Evolutionary conservation across 192 early-diverging fungal genomes (phyloP), one percentile per base, ranked within the genome.

Genomic region (Gamsiella multidivaricata): DNA sequence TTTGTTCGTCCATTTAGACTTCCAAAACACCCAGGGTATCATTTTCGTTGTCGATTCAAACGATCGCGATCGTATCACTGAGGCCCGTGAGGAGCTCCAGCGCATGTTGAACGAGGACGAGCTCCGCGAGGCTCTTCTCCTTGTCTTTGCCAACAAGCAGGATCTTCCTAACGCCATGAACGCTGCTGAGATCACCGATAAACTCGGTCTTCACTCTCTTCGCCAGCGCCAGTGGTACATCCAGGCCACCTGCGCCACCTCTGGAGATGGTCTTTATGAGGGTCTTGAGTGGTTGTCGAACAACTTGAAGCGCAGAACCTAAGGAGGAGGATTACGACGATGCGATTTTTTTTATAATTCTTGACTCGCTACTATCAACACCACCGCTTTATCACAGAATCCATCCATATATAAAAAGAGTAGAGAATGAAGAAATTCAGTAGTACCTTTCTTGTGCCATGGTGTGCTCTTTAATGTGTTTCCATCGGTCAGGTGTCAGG

Each of bases 71-170:
- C 95, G 95, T 89, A 86, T 97, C 58, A 86, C 78, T 63, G 95
- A 98, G 85, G 96, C 97, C 51, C 92, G 93, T 61, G 95, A 95
- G 43, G 97, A 98, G 86, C 88, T 98, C 50, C 91, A 94, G 72
- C 92, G 94, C 63, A 96, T 97, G 94, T 82, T 98, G 56, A 93
- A 93, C 84, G 97, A 97, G 84, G 94, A 96, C 81, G 96, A 97
- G 84, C 91, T 98, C 56, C 92, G 92, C 81, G 91, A 94, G 65
- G 95, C 94, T 32, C 84, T 92, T 61, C 84, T 99, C 49, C 81
- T 99, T 46, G 94, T 99, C 26, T 95, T 98, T 86, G 96, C 96
- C 84, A 99, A 99, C 91, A 99, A 99, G 89, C 97, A 99, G 82
- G 97, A 99, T 90, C 83, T 97, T 67, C 94, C 95, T 68, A 94